Base-by-base conservation (phyloP, 2,329 filamentous ascomycete species). In the Thielaviopsis ethacetica region DNA sequence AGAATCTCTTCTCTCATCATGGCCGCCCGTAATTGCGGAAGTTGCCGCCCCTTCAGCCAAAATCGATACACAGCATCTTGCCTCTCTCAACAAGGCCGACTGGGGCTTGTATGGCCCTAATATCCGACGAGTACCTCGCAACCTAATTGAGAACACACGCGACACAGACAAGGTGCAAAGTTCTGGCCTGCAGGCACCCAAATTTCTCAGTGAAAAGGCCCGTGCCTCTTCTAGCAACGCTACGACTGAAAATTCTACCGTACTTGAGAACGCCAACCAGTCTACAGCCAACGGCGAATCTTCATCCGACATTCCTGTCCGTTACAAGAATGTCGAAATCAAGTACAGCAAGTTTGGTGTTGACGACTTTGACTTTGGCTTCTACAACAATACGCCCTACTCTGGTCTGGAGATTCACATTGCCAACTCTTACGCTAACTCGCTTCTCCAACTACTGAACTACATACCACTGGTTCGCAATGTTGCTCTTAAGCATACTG, bases 301-400 rank as follows among this genome's bases (percentile, higher is more conserved):
- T 59, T 86, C 88, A 63, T 82, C 86, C 49, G 90, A 95, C 59
- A 86, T 93, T 4, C 86, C 91, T 22, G 80, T 87, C 9, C 88
- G 93, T 74, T 98, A 98, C 70, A 84, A 87, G 63, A 91, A 90
- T 66, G 87, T 96, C 12, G 91, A 97, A 70, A 98, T 98, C 73
- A 96, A 96, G 69, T 98, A 97, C 74, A 96, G 91, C 76, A 94
- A 90, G 68, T 98, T 96, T 70, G 93, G 93, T 21, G 90, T 98
- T n/a, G 91, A 97, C 66, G 94, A 98, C 70, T 98, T 98, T 69
- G 93, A 98, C 70, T 98, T 98, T 71, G 86, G 86, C 60, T 97
- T 88, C 70, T 98, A 94, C 76, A 98, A 98, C 71, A 90, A 88
- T 68, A 97, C 94, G 1, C 77, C 75, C 24, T 95, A 89, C 67